Base-by-base conservation (phyloP, 768 basidiomycete genomes). In the Boletus coccyginus region DNA sequence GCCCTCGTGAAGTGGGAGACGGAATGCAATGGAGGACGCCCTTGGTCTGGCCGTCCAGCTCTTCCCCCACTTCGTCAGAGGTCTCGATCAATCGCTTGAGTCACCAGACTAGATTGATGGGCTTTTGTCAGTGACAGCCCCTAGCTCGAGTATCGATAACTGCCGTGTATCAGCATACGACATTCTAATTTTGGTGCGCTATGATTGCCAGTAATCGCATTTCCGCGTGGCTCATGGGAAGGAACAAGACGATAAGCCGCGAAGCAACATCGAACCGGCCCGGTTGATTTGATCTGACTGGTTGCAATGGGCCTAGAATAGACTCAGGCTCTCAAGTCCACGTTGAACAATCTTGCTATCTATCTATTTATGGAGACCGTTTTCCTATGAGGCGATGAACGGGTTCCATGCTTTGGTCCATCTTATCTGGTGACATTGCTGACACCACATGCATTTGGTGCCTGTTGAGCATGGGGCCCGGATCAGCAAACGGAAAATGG, bases 1-100 rank as follows among this genome's bases (percentile, higher is more conserved):
- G 75, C 77, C 29, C 71, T 90, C 54, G 54, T 62, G 33, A 69
- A 68, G 9, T 88, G 86, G 84, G 87, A 90, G 65, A 69, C 57
- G 50, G 72, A 77, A 59, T 72, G 68, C 27, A 85, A 85, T 59
- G 73, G 65, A n/a, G 81, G 79, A 2, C 70, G 63, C 48, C 63
- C 59, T 16, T 85, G 84, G 84, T 71, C 73, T 40, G 83, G 80
- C 19, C 74, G 78, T 6, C 42, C 48, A 4, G 27, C 21, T n/a
- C 13, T 1, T 49, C n/a, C 32, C 12, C 47, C 21, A 5, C 50
- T 3, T 31, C 41, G 38, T 40, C 32, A 9, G 29, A n/a, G 41
- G 27, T 43, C 46, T 17, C 52, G 16, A 16, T 29, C 38, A 5
- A 40, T 40, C 3, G 14, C 48, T 31, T 49, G 50, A 21, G 21